Conservation (phyloP, 768 basidiomycete species). For the Tubosaeta sp. region DNA sequence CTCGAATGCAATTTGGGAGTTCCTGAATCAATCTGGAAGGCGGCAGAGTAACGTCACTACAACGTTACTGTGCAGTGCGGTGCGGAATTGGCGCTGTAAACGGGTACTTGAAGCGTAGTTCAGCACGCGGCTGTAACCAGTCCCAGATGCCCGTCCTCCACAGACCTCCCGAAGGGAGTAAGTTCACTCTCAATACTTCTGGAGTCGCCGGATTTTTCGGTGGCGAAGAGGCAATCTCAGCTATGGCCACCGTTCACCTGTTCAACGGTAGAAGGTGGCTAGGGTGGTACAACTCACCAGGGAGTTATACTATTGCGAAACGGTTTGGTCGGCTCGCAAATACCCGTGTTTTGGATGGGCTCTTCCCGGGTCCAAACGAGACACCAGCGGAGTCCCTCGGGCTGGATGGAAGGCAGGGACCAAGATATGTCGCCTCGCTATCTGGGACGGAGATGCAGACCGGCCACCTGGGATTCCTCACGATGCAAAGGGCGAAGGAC, state of each 20-base stretch:
- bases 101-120: neutral
- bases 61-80: too few relatives aligned
- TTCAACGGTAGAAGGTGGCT: conserved; percentile 30
- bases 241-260: conserved; percentile 34
- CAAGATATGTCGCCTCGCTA: conserved; percentile 21
- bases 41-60: too few relatives aligned
- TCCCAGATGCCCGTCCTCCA: conserved; percentile 6
- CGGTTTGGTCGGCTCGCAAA: conserved; percentile 28
- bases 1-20: too few relatives aligned
- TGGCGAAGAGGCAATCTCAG: conserved; percentile 35
- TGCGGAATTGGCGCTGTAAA: too few relatives aligned
- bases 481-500: conserved; percentile 14
- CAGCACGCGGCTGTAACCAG: neutral
- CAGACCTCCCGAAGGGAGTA: conserved; percentile 1
- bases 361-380: conserved; percentile 29
- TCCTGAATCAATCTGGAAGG: too few relatives aligned
- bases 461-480: conserved; percentile 29
- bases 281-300: conserved; percentile 37
- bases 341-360: conserved; percentile 28
- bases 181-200: conserved; percentile 25
- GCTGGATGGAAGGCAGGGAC: conserved; percentile 27
- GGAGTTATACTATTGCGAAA: conserved; percentile 33
- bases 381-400: conserved; percentile 27
- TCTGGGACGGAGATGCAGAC: conserved; percentile 29
- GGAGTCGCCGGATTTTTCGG: conserved; percentile 36